Evolutionary conservation across 1,284 basidiomycete species (phyloP), one percentile per base, ranked within the genome.

Genomic region (Ustilago crameri): DNA sequence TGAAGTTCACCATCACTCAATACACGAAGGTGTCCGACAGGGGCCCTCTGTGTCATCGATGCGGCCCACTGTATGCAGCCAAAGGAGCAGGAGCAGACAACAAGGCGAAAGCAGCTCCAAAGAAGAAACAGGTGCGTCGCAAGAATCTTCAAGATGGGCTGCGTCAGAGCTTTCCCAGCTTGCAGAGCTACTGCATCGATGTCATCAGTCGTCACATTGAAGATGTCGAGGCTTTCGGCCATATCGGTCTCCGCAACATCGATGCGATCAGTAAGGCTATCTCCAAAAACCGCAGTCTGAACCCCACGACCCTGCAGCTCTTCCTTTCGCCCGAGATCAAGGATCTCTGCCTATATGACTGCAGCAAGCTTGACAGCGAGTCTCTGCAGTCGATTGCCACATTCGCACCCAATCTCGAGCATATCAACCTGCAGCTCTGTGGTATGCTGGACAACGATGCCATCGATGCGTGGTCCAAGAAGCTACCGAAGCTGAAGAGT

Each of bases 151-250:
- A 63, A 27, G 68, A 68, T 27, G 69, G 60, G 3, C 12, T 57
- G 35, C 59, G 60, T 14, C 50, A 57, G 40, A 83, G 84, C 3
- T 87, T 92, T 27, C 89, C 89, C 0, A 87, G 87, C 5, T 86
- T 95, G 18, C 90, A 90, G 12, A 88, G 89, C 4, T 75, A 93
- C 18, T 95, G 93, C 77, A 92, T 95, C 45, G 85, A 95, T 91
- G 85, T 97, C 27, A 90, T 98, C 60, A 91, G 91, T 26, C 87
- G 89, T 47, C 89, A 93, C 80, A 96, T 98, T 57, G 89, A 95
- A 62, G 90, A 95, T 67, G 90, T 97, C 15, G 94, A 97, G 67
- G 90, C 91, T 0, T 86, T 98, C 5, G 93, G 94, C 0, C 90
- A 93, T 75, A 91, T 97, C 54, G 92, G 93, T 0, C 79, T 87